Conservation (phyloP, 1,284 basidiomycete species). For the Ceratobasidium sp. region DNA sequence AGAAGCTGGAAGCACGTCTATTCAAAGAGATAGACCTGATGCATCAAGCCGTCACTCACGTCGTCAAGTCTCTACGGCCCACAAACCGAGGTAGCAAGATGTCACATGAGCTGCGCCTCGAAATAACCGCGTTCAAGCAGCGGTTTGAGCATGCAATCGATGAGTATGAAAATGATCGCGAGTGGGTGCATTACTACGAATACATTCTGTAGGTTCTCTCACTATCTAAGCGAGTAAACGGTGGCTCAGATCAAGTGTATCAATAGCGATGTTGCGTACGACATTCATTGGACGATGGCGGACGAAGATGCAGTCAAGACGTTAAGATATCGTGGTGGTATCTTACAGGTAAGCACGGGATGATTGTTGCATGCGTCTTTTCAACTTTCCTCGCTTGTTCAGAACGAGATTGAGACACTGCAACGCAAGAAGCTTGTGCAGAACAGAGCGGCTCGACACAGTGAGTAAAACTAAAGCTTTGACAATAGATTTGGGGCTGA, state of each 20-base stretch:
- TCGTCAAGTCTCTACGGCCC: background rate
- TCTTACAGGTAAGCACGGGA: background rate
- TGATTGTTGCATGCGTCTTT: no score
- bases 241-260: no score
- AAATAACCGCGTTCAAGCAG: background rate
- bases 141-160: background rate
- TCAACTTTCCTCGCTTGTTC: no score
- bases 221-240: no score
- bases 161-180: background rate
- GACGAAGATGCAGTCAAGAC: background rate
- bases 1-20: background rate
- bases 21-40: background rate
- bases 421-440: no score
- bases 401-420: no score
- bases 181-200: constrained; percentile 5
- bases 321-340: background rate
- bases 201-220: constrained; percentile 8
- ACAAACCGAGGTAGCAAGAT: background rate
- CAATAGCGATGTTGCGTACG: background rate
- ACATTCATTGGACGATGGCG: background rate
- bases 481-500: background rate
- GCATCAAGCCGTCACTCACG: background rate
- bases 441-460: background rate
- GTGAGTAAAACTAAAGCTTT: background rate
- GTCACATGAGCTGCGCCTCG: no score